Percentiles rank a stretch among this genome's conserved stretches.
Conservation (phyloP, 2,329 filamentous ascomycete genomes). For the Microdochium paspali region DNA sequence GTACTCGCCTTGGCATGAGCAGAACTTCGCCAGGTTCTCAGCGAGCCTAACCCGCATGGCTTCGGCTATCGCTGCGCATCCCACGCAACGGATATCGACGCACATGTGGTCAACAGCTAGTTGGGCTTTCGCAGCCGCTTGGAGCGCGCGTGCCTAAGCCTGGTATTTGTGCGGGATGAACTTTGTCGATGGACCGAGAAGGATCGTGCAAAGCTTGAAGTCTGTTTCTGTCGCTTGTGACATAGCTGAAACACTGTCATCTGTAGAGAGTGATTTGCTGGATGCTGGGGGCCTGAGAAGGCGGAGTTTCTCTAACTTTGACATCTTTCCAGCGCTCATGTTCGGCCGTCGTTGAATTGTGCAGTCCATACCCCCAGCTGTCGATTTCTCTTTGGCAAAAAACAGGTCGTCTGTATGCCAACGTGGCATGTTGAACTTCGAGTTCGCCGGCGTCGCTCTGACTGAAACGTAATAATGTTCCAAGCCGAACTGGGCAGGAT, state of each 20-base stretch:
- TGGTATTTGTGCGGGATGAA: slow-evolving; percentile 27
- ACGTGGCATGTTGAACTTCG: slow-evolving; percentile 31
- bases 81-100: slow-evolving; percentile 29
- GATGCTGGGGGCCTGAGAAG: too few species aligned
- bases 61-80: slow-evolving; percentile 31
- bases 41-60: slow-evolving; percentile 25
- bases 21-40: slow-evolving; percentile 13
- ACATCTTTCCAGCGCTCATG: too few species aligned
- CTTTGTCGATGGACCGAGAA: slow-evolving; percentile 34
- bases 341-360: not conserved
- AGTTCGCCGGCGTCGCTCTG: slow-evolving; percentile 30
- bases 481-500: slow-evolving; percentile 24
- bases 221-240: slow-evolving; percentile 17
- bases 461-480: slow-evolving; percentile 37
- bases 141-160: slow-evolving; percentile 19
- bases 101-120: slow-evolving; percentile 26
- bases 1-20: slow-evolving; percentile 7
- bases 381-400: slow-evolving; percentile 14
- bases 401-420: slow-evolving; percentile 43
- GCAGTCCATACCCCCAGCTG: not conserved
- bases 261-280: too few species aligned
- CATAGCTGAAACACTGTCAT: too few species aligned
- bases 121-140: slow-evolving; percentile 16
- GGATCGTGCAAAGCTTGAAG: slow-evolving; percentile 38
- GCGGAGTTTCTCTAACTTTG: too few species aligned